Evolutionary conservation across 176 grass and related monocot genomes (phyloP), one percentile per base, ranked within the genome.

Genomic region (Eleusine coracana): DNA sequence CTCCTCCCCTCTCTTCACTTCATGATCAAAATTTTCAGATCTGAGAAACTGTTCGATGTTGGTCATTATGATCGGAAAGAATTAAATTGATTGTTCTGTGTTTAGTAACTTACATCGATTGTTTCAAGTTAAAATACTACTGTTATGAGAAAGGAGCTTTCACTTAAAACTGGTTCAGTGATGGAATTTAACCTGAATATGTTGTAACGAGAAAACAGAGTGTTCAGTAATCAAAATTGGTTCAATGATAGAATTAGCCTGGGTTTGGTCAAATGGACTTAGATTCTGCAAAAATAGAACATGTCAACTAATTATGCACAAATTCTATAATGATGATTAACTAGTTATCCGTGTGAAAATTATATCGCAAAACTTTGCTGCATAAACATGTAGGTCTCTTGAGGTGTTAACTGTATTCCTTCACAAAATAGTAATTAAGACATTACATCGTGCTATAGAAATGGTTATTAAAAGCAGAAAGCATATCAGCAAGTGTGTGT

Each of bases 11-110:
- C 50, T 73, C 80, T 48, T 78, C 83, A 71, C 67, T 68, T 78
- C 61, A 73, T 14, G 79, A 86, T 86, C 40, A 28, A 78, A n/a
- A 40, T 61, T 78, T 86, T 86, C 79, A 90, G n/a, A 78, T 83
- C 41, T 82, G 79, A 73, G 40, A 41, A 68, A 67, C 64, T 67
- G 29, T 68, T 78, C 2, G 36, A 56, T 83, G 62, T 79, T 67
- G 21, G 65, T 55, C 23, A 69, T 61, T 83, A 63, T 83, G 38
- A 79, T 72, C 21, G 0, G 79, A 69, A 79, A 14, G 27, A 61
- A 44, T 79, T 62, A 79, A 86, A 86, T 51, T 70, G 49, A 68
- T 31, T 48, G 54, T 44, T 74, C 17, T 82, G 3, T 75, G 31
- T 51, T 49, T 29, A 50, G 16, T 71, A 71, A n/a, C 48, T 76